phyloP scores from a whole-genome alignment of 2,329 filamentous ascomycete genomes.

The Neodidymelliopsis sp. region DNA sequence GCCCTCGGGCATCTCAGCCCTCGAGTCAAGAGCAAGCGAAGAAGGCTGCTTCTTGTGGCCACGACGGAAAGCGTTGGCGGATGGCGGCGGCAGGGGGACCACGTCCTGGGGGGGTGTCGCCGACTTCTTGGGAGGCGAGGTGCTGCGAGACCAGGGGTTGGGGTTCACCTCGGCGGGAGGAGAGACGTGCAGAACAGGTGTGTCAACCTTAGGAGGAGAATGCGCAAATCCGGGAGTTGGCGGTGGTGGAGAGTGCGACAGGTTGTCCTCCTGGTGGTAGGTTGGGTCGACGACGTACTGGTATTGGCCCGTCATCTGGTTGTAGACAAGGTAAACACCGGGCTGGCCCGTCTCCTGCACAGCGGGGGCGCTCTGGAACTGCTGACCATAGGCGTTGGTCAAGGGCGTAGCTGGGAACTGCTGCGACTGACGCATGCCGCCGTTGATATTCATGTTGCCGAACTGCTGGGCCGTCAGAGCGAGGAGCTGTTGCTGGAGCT shows the following conservation, averaged over 20 bases:
- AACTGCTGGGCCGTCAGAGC: conserved; percentile 69
- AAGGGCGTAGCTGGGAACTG: conserved; percentile 62
- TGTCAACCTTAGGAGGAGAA: conserved; percentile 50
- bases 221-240: conserved; percentile 48
- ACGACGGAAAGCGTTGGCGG: conserved; percentile 89
- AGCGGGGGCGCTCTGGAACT: conserved; percentile 70
- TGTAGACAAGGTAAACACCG: conserved; percentile 82
- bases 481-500: conserved; percentile 90
- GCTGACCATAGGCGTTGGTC: conserved; percentile 69
- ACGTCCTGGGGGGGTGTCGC: conserved; percentile 74
- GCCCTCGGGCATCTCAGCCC: conserved; percentile 65
- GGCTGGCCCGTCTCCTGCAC: conserved; percentile 73
- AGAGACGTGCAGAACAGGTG: conserved; percentile 77
- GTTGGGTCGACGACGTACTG: conserved; percentile 78
- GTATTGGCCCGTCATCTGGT: conserved; percentile 84
- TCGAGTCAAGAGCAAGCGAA: conserved; percentile 69
- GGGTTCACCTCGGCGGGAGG: conserved; percentile 71
- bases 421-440: conserved; percentile 52
- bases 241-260: conserved; percentile 59
- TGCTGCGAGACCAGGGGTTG: conserved; percentile 66
- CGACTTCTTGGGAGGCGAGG: conserved; percentile 67
- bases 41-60: conserved; percentile 85
- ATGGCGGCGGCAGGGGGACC: conserved; percentile 81
- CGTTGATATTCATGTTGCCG: conserved; percentile 70
- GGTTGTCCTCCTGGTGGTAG: conserved; percentile 56